Percentiles rank a stretch among this genome's conserved stretches.
These are phyloP conservation scores for Xylariaceae sp. DNA, from an alignment of 2,329 filamentous ascomycete genomes.

Conservation along the genomic window DNA sequence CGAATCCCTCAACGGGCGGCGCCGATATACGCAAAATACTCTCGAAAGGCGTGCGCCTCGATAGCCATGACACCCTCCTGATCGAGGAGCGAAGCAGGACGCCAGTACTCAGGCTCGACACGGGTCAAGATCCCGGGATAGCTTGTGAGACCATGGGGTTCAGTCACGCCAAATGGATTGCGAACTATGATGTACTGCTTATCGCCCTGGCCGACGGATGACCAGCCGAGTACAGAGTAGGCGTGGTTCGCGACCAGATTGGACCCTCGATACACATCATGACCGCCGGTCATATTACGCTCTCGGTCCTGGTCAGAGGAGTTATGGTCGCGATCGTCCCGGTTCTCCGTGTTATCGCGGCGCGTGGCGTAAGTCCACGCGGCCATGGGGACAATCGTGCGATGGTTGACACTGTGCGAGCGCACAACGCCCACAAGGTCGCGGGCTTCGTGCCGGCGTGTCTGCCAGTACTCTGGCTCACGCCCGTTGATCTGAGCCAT, in stretches of 20 bases:
- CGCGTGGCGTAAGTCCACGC: conserved; percentile 39
- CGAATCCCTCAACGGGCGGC: conserved; percentile 22
- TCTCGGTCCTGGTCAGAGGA: neutral
- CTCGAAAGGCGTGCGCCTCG: conserved; percentile 35
- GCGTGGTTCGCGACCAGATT: conserved; percentile 44
- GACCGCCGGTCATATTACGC: neutral
- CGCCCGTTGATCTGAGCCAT: conserved; percentile 42
- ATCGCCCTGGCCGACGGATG: conserved; percentile 31
- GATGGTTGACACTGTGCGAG: conserved; percentile 37
- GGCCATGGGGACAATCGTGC: conserved; percentile 41
- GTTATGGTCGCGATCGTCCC: neutral
- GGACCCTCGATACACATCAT: conserved; percentile 33
- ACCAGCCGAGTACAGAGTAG: conserved; percentile 40
- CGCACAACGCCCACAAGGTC: conserved; percentile 39
- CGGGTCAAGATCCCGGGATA: conserved; percentile 37
- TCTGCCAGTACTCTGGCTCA: conserved; percentile 35
- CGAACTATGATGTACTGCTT: conserved; percentile 40
- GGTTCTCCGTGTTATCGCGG: neutral
- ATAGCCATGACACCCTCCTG: conserved; percentile 35
- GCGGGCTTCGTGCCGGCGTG: conserved; percentile 28
- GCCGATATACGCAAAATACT: conserved; percentile 33
- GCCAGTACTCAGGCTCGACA: conserved; percentile 36
- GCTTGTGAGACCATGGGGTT: conserved; percentile 37
- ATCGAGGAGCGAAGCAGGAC: conserved; percentile 35
- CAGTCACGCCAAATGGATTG: conserved; percentile 43